Base-by-base conservation (phyloP, 2,329 filamentous ascomycete species). In the Celoporthe dispersa region DNA sequence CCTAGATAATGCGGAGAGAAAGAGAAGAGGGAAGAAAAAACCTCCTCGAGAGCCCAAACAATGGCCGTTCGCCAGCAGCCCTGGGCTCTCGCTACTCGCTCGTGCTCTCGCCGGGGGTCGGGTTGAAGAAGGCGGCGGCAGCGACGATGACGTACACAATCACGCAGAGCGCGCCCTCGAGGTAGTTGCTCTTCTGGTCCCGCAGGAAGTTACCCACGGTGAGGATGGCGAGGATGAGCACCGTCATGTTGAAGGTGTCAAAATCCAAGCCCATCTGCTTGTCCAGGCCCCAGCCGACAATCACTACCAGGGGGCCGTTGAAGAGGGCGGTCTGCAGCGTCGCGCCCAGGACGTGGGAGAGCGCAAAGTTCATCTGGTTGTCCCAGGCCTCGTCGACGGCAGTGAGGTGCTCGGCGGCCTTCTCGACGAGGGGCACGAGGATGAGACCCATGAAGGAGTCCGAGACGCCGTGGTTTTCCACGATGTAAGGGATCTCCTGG, bases 271-370 rank as follows among this genome's bases (percentile, higher is more conserved):
- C 90, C 87, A 98, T 93, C 7, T 84, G 77, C 75, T 89, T 89
- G 69, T 81, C 80, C 48, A 94, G 81, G 31, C 92, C 91, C 94
- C 94, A 98, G 60, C 91, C 93, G 64, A 97, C 91, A 51, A 97
- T 85, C 44, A 97, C 89, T 9, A 93, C 90, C 4, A 97, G 86
- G 0, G 94, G 94, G 0, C 91, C 93, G 78, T 97, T 97, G 77
- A 97, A 89, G 41, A 97, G 86, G 0, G 94, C 93, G 0, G 94
- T 98, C 81, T 97, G 94, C 70, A 97, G 91, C 0, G 92, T 95
- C 2, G 94, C 91, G 62, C 93, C 94, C 57, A 97, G 88, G 67
- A 96, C 92, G 78, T 97, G 94, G 60, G 92, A 92, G 35, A 96
- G 85, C 0, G 93, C 93, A 79, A 94, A 91, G 82, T 96, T 96